Base-by-base conservation (phyloP, 257 asterid genomes). In the Solanum boliviense region DNA sequence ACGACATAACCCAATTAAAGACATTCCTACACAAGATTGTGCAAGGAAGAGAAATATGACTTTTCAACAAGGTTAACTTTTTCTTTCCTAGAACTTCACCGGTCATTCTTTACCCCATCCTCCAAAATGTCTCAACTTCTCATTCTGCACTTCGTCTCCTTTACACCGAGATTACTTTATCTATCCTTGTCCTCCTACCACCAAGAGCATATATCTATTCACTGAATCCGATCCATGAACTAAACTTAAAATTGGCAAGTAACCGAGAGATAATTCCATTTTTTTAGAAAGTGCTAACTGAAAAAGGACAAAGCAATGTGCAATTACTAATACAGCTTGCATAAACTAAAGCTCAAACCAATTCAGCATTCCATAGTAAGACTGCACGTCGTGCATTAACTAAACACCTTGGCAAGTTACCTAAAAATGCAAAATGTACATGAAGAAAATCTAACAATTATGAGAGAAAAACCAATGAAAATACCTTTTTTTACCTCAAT, bases 141-240 rank as follows among this genome's bases (percentile, higher is more conserved):
- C 2, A 41, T 39, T 76, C 1, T 79, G 39, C 67, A 44, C 27
- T 27, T 46, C 7, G 1, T 36, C 25, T 27, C 85, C 67, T 81
- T 44, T 29, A 81, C 18, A 44, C 68, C 38, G 1, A 32, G 18
- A 29, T 46, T 76, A 38, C 2, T 44, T 79, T 27, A 34, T 25
- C 25, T 41, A 78, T 44, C 27, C 56, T 3, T 7, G 23, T 78
- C 36, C 56, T 25, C n/a, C 25, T 1, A 79, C 0, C 65, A 27
- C 27, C 85, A 44, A 44, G 67, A 79, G 67, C 18, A 79, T 27
- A 79, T 27, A 79, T 78, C 62, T 79, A 79, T 44, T 27, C 67
- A 4, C 4, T 79, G 67, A 79, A 44, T 79, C 4, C 16, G 2
- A 79, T 79, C 16, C 27, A 44, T 16, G 36, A 44, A 15, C 67